Evolutionary conservation across 768 basidiomycete species (phyloP).

Genomic region (Calocera viscosa): DNA sequence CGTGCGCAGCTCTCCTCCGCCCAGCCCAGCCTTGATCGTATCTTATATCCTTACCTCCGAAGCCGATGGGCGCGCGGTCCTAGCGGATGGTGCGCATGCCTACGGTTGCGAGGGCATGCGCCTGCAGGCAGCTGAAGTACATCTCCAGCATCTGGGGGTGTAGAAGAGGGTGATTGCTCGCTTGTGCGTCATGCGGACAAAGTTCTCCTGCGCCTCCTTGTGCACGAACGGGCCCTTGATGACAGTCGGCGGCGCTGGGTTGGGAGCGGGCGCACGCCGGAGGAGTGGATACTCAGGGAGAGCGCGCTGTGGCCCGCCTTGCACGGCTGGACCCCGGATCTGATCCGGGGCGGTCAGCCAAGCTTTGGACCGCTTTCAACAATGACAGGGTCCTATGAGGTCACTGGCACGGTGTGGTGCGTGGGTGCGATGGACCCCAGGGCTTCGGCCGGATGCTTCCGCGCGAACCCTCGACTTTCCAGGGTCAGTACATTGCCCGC

Average conservation of each 20-base stretch:
- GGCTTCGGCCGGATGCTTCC: too few relatives aligned
- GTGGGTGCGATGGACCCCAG: too few relatives aligned
- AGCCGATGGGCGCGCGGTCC: constrained; percentile 49
- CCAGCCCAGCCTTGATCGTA: constrained; percentile 23
- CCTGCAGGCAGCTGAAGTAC: constrained; percentile 67
- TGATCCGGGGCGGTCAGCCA: too few relatives aligned
- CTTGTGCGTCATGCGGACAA: constrained; percentile 71
- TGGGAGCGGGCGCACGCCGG: constrained; percentile 52
- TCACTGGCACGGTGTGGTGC: too few relatives aligned
- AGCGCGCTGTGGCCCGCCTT: constrained; percentile 71
- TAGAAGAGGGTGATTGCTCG: constrained; percentile 86
- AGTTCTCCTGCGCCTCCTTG: constrained; percentile 96
- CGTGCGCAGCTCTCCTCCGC: neutral
- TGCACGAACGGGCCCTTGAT: constrained; percentile 74
- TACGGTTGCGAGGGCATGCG: constrained; percentile 70
- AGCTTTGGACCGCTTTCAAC: too few relatives aligned
- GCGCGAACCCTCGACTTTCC: too few relatives aligned
- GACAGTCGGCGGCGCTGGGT: constrained; percentile 69
- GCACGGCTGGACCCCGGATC: too few relatives aligned
- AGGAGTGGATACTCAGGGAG: constrained; percentile 70
- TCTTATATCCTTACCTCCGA: constrained; percentile 33
- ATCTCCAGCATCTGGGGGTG: constrained; percentile 57
- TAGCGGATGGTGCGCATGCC: constrained; percentile 73
- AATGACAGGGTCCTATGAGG: too few relatives aligned
- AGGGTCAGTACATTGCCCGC: too few relatives aligned